Conservation (phyloP, 495 filamentous ascomycete species). For the Xylaria nigripes region DNA sequence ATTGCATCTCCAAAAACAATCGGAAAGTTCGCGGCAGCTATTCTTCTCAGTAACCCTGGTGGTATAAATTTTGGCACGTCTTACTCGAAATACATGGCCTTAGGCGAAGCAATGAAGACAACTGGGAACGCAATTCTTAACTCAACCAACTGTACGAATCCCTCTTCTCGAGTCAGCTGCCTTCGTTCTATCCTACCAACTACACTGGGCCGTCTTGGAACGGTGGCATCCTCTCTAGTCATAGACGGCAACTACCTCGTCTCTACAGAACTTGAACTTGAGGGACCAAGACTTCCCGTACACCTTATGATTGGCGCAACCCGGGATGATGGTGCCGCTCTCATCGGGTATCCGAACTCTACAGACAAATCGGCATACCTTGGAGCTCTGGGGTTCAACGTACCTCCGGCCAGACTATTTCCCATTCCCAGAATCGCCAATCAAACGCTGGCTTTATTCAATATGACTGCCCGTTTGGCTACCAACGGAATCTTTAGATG, state of each 20-base stretch:
- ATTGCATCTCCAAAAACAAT: conserved; percentile 43
- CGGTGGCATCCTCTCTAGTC: conserved; percentile 33
- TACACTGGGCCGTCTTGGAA: conserved; percentile 20
- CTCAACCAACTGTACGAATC: conserved; percentile 34
- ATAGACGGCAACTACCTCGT: conserved; percentile 41
- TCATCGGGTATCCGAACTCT: conserved; percentile 34
- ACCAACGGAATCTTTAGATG: conserved; percentile 47
- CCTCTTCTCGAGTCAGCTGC: conserved; percentile 38
- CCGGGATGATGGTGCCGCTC: conserved; percentile 42
- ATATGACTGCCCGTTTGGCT: conserved; percentile 33
- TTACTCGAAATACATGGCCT: conserved; percentile 42
- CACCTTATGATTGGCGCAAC: conserved; percentile 41
- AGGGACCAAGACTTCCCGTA: conserved; percentile 23
- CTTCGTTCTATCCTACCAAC: conserved; percentile 34
- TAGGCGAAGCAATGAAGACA: conserved; percentile 32
- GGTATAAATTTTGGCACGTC: conserved; percentile 38
- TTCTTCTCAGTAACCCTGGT: conserved; percentile 42
- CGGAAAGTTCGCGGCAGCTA: conserved; percentile 43
- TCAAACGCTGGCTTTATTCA: conserved; percentile 37
- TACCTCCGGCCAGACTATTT: conserved; percentile 30
- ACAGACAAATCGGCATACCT: conserved; percentile 31
- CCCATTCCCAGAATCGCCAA: conserved; percentile 30
- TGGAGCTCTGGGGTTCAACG: conserved; percentile 30
- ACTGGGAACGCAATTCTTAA: conserved; percentile 34
- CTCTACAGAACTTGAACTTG: conserved; percentile 26